Evolutionary conservation across 1,284 basidiomycete species (phyloP).

Genomic region (Leucoagaricus sp.): DNA sequence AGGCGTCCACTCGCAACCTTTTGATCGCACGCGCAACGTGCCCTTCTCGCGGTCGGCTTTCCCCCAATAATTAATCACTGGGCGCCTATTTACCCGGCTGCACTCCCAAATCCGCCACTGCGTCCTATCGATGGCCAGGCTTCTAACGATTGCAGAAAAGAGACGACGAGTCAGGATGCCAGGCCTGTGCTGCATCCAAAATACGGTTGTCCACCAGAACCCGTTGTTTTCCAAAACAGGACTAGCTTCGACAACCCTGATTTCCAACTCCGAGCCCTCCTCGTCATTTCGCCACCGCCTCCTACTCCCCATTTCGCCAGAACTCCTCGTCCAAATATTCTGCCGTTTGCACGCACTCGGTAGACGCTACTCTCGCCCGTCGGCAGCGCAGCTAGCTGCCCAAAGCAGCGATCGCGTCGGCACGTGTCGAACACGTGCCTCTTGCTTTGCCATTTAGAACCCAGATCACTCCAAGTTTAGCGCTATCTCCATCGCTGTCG

Average conservation of each 20-base stretch:
- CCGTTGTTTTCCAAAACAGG: slow-evolving; percentile 9
- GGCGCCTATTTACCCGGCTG: background rate
- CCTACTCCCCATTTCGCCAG: background rate
- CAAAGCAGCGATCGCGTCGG: background rate
- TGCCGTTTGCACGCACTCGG: background rate
- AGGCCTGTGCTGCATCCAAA: background rate
- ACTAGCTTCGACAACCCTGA: slow-evolving; percentile 11
- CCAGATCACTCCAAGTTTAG: slow-evolving; percentile 16
- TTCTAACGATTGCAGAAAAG: background rate
- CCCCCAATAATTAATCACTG: slow-evolving; percentile 30
- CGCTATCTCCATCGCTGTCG: slow-evolving; percentile 14
- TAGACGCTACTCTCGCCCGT: background rate
- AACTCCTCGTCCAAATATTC: background rate
- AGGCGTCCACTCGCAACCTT: slow-evolving; percentile 50
- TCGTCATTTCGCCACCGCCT: slow-evolving; percentile 5
- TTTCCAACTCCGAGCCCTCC: slow-evolving; percentile 29
- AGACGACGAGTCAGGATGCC: background rate
- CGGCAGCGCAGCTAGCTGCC: background rate
- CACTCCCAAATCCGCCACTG: slow-evolving; percentile 5
- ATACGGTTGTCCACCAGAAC: slow-evolving; percentile 4
- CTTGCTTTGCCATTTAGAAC: slow-evolving; percentile 3
- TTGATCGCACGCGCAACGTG: slow-evolving; percentile 78
- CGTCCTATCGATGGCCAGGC: slow-evolving; percentile 17
- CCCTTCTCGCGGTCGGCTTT: slow-evolving; percentile 35
- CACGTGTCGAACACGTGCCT: slow-evolving; percentile 21